Conservation (phyloP, 192 early-diverging fungal genomes). For the Podila clonocystis region DNA sequence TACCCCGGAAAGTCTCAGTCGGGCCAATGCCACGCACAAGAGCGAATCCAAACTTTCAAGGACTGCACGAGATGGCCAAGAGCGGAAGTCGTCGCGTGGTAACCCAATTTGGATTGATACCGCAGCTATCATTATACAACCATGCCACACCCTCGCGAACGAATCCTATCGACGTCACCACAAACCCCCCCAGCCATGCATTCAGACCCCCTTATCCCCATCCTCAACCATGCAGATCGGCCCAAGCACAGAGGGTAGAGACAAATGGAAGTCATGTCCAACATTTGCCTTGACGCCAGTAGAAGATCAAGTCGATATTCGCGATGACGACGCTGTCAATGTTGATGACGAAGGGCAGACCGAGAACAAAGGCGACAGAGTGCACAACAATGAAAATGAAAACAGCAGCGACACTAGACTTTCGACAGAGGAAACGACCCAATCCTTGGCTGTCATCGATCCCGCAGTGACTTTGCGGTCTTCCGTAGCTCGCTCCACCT, state of each 20-base stretch:
- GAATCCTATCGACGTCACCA: neutral
- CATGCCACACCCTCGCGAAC: neutral
- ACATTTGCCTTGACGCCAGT: neutral
- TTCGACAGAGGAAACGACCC: neutral
- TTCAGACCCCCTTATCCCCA: neutral
- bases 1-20: too few species aligned
- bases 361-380: neutral
- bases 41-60: neutral
- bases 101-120: neutral
- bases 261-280: neutral
- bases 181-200: neutral
- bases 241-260: neutral
- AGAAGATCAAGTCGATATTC: slow-evolving; percentile 4
- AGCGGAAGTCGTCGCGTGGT: neutral
- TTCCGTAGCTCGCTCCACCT: neutral
- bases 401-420: neutral
- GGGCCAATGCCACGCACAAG: neutral
- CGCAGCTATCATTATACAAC: neutral
- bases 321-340: neutral
- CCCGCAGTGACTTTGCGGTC: neutral
- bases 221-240: neutral
- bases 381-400: neutral
- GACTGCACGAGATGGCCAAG: neutral
- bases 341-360: neutral
- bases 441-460: neutral